Evolutionary conservation across 228 moss, liverwort and hornwort species (phyloP).

Genomic region (Sphagnum magellanicum): DNA sequence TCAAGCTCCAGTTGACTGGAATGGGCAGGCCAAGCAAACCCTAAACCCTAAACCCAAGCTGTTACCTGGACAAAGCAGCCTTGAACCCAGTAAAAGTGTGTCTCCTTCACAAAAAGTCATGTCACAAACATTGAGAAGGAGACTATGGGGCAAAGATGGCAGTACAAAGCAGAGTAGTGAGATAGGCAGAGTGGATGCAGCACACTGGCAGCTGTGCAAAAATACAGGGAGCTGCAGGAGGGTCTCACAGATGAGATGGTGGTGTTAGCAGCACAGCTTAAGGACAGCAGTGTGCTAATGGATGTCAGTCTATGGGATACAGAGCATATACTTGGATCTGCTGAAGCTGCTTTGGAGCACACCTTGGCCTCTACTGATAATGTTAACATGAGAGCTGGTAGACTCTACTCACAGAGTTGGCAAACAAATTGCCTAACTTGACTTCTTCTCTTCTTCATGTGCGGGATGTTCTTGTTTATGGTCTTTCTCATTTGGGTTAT

Average conservation of each 20-base stretch:
- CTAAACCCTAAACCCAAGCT: no score
- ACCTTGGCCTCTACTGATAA: constrained; percentile 78
- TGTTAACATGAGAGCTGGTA: constrained; percentile 61
- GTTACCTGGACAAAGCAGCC: no score
- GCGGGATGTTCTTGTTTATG: constrained; percentile 87
- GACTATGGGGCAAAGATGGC: constrained; percentile 40
- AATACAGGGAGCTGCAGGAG: constrained; percentile 77
- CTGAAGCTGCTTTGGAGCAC: constrained; percentile 76
- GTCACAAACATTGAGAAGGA: constrained; percentile 46
- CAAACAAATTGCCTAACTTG: constrained; percentile 83
- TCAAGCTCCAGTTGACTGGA: background rate
- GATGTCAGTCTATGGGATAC: constrained; percentile 77
- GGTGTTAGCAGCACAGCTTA: constrained; percentile 63
- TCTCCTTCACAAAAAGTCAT: background rate
- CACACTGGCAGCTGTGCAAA: constrained; percentile 51
- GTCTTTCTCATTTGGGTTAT: constrained; percentile 75
- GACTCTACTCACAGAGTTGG: constrained; percentile 71
- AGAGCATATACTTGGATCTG: constrained; percentile 58
- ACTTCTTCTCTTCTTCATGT: constrained; percentile 66
- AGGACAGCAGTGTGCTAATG: constrained; percentile 81
- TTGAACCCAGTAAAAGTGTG: background rate
- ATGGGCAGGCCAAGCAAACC: background rate
- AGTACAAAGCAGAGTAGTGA: constrained; percentile 3
- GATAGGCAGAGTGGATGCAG: constrained; percentile 41
- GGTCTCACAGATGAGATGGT: constrained; percentile 93